Conservation (phyloP, 1,139 yeast genomes). For the Sugiyamaella paludigena region DNA sequence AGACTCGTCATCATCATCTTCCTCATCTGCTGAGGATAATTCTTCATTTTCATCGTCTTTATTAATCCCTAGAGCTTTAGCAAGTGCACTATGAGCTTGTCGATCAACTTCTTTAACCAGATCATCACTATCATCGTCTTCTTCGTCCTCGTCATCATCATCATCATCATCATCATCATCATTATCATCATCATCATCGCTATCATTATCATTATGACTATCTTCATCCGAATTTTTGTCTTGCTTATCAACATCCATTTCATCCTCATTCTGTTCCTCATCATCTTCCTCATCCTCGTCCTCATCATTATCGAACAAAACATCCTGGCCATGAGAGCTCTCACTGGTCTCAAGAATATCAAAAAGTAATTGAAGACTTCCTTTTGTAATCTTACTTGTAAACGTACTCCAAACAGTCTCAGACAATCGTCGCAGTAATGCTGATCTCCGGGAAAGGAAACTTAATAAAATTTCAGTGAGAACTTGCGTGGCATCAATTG, state of each 20-base stretch:
- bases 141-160: conserved; percentile 29
- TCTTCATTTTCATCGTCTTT: conserved; percentile 26
- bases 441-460: conserved; percentile 68
- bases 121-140: conserved; percentile 32
- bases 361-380: conserved; percentile 56
- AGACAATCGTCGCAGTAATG: conserved; percentile 68
- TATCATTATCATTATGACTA: conserved; percentile 38
- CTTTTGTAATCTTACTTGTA: conserved; percentile 46
- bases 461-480: conserved; percentile 79
- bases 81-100: conserved; percentile 68
- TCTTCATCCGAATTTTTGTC: conserved; percentile 38
- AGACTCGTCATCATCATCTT: conserved; percentile 64
- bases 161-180: conserved; percentile 25
- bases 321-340: conserved; percentile 76
- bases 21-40: conserved; percentile 33
- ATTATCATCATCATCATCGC: conserved; percentile 36
- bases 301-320: conserved; percentile 63
- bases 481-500: conserved; percentile 52
- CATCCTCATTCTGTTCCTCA: conserved; percentile 37
- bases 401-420: conserved; percentile 73
- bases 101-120: conserved; percentile 57
- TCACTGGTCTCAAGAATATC: conserved; percentile 75
- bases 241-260: conserved; percentile 36
- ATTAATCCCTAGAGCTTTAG: conserved; percentile 66
- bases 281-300: conserved; percentile 40